A percentile compares a stretch with the other conserved stretches of the same genome.
Conservation (phyloP, 1,284 basidiomycete species). For the Anthracocystis setariae region DNA sequence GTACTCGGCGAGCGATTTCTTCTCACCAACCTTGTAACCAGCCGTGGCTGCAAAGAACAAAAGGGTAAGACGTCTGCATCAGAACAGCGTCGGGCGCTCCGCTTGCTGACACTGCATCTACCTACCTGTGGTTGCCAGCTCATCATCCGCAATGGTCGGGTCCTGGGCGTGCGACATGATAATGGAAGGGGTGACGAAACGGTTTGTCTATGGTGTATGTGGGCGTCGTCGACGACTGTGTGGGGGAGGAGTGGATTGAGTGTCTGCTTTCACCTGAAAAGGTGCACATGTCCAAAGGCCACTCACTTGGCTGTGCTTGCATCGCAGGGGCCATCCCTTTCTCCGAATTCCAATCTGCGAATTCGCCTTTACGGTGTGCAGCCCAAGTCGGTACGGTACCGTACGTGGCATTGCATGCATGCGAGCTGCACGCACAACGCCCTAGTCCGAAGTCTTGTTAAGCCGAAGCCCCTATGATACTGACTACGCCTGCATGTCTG, state of each 20-base stretch:
- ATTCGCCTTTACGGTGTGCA: not conserved
- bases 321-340: not conserved
- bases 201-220: conserved; percentile 2
- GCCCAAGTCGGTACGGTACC: too few species aligned
- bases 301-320: not conserved
- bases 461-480: too few species aligned
- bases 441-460: not conserved
- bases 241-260: too few species aligned
- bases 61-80: not conserved
- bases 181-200: too few species aligned
- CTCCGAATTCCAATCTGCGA: not conserved
- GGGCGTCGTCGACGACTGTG: not conserved
- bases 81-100: not conserved
- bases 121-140: conserved; percentile 52
- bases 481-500: too few species aligned
- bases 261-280: conserved; percentile 9
- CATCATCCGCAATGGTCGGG: conserved; percentile 46
- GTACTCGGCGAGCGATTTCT: conserved; percentile 72
- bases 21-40: conserved; percentile 67
- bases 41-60: conserved; percentile 51
- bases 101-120: not conserved
- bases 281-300: not conserved
- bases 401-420: conserved; percentile 1
- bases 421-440: not conserved
- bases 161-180: conserved; percentile 54